Conservation (phyloP, 768 basidiomycete species). For the Panus rudis region DNA sequence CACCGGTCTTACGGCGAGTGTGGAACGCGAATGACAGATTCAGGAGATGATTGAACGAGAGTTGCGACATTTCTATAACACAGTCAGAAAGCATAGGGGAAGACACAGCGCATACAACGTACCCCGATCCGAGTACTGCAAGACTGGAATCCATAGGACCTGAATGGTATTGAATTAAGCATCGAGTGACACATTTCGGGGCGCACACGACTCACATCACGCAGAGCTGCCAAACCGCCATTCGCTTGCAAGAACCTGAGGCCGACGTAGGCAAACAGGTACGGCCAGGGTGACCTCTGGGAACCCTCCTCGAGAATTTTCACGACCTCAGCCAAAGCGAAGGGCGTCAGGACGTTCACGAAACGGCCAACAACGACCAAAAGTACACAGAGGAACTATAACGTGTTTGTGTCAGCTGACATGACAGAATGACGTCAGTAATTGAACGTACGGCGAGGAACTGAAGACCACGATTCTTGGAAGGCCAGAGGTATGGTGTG, state of each 20-base stretch:
- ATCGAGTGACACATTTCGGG: background rate
- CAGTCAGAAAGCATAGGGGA: slow-evolving; percentile 2
- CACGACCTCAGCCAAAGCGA: slow-evolving; percentile 63
- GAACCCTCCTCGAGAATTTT: slow-evolving; percentile 41
- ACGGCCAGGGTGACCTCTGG: slow-evolving; percentile 50
- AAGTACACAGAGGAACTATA: slow-evolving; percentile 57
- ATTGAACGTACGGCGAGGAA: slow-evolving; percentile 48
- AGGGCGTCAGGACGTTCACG: slow-evolving; percentile 68
- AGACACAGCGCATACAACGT: slow-evolving; percentile 10
- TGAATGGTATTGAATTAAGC: slow-evolving; percentile 26
- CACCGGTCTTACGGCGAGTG: slow-evolving; percentile 77
- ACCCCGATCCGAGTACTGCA: slow-evolving; percentile 81
- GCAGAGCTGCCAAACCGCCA: slow-evolving; percentile 67
- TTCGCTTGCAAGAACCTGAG: slow-evolving; percentile 71
- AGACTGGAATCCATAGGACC: slow-evolving; percentile 80
- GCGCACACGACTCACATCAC: slow-evolving; percentile 24
- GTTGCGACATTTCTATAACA: slow-evolving; percentile 67
- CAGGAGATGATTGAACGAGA: slow-evolving; percentile 82
- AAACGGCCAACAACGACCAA: slow-evolving; percentile 69
- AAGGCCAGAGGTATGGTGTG: slow-evolving; percentile 81
- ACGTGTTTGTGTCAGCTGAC: slow-evolving; percentile 1
- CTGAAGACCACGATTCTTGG: slow-evolving; percentile 58
- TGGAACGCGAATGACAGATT: slow-evolving; percentile 84
- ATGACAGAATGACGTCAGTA: slow-evolving; percentile 4
- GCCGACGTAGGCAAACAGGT: slow-evolving; percentile 59